Conservation (phyloP, 345 rosid species). For the Ailanthus altissimus region DNA sequence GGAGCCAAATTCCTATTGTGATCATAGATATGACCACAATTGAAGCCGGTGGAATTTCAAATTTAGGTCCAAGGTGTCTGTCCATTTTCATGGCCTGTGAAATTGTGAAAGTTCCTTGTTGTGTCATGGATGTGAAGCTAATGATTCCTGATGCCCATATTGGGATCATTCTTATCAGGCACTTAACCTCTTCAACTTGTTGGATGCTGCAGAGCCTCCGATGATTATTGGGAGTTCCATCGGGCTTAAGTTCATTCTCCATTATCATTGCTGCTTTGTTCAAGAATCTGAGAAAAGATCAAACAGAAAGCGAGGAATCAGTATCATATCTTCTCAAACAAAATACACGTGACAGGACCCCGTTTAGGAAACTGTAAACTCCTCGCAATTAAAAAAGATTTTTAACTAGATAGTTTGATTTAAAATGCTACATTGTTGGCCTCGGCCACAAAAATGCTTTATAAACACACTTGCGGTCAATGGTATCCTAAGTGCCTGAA, state of each 20-base stretch:
- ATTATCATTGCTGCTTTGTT: slow-evolving; percentile 61
- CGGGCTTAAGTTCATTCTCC: slow-evolving; percentile 46
- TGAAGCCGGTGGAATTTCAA: slow-evolving; percentile 61
- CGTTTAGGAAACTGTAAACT: neutral
- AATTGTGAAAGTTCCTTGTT: slow-evolving; percentile 49
- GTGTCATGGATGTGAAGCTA: slow-evolving; percentile 37
- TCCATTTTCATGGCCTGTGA: slow-evolving; percentile 54
- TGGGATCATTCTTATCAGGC: slow-evolving; percentile 51
- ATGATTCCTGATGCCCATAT: slow-evolving; percentile 60
- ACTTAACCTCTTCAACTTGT: slow-evolving; percentile 71
- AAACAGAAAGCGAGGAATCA: neutral
- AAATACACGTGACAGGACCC: neutral
- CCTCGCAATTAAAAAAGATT: neutral
- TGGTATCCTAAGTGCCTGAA: too few relatives aligned
- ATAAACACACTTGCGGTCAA: too few relatives aligned
- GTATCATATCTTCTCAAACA: neutral
- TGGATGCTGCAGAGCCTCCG: slow-evolving; percentile 68
- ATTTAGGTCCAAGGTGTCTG: slow-evolving; percentile 48
- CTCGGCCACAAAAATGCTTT: too few relatives aligned
- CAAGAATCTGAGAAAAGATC: slow-evolving; percentile 44
- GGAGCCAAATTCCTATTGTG: slow-evolving; percentile 60
- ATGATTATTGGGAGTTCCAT: slow-evolving; percentile 38
- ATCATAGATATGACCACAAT: slow-evolving; percentile 41
- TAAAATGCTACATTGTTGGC: too few relatives aligned
- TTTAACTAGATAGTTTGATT: too few relatives aligned